phyloP scores from a whole-genome alignment of 352 stramenopile genomes.

The Globisporangium abappressorium region DNA sequence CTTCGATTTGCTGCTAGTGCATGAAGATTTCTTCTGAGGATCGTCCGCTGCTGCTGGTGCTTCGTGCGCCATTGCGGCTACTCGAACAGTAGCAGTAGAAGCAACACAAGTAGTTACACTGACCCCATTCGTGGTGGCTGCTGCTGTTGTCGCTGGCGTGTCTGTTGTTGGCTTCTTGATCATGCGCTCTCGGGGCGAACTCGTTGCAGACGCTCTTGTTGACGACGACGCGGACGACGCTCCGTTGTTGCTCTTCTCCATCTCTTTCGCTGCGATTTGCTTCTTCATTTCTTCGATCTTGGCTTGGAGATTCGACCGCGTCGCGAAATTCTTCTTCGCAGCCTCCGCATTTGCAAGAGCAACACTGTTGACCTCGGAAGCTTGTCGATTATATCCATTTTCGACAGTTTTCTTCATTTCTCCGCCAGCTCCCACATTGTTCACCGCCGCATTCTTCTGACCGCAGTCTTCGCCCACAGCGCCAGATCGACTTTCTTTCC shows the following conservation, averaged over 20 bases:
- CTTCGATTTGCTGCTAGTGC: constrained; percentile 3
- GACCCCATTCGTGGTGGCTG: constrained; percentile 8
- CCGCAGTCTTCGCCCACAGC: not conserved
- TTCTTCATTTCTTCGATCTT: constrained; percentile 31
- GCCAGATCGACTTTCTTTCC: constrained; percentile 23
- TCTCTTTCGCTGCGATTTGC: constrained; percentile 29
- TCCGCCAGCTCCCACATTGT: not conserved
- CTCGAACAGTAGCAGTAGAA: constrained; percentile 6
- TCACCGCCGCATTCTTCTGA: not conserved
- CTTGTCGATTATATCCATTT: not conserved
- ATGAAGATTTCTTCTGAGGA: constrained; percentile 3
- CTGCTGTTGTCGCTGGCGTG: not conserved
- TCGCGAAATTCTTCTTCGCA: not conserved
- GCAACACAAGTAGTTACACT: constrained; percentile 15
- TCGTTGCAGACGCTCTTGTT: constrained; percentile 10
- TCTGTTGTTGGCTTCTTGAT: constrained; percentile 2
- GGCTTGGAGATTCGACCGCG: constrained; percentile 12
- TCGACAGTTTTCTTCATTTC: not conserved
- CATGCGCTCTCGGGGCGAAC: not conserved
- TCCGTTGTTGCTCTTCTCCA: constrained; percentile 15
- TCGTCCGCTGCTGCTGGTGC: constrained; percentile 8
- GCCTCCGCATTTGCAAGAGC: not conserved
- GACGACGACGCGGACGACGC: constrained; percentile 3
- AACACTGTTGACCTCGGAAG: not conserved
- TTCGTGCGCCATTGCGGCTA: not conserved